Base-by-base conservation (phyloP, 2,329 filamentous ascomycete genomes). In the Chaetomiaceae sp. region DNA sequence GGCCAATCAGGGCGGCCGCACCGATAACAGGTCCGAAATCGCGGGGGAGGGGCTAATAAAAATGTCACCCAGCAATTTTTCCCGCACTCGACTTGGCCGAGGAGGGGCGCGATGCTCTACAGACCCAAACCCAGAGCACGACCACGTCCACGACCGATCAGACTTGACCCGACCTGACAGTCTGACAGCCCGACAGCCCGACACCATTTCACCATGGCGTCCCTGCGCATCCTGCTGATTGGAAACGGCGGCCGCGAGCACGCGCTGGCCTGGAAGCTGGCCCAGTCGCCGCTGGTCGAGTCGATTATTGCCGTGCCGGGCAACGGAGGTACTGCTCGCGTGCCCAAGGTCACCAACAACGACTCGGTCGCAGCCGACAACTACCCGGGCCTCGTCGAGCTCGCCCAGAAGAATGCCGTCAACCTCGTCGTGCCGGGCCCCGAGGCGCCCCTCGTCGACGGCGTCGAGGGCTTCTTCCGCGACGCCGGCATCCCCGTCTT, bases 221-320 rank as follows among this genome's bases (percentile, higher is more conserved):
- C 69, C 27, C 76, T 89, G 57, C 80, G 83, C 60, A 78, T 96
- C 60, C 83, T 97, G 57, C 83, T 97, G 57, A 83, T 97, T 59
- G 92, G 93, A 64, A 95, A 92, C 66, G 93, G 93, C 60, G 93
- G 92, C 62, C 85, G 93, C 63, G 93, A 99, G 73, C 90, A 97
- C 71, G 89, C 91, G 41, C 79, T 96, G 56, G 90, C 91, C 37
- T 97, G 91, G 91, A 96, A 95, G 72, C 76, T 97, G 56, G 82
- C 85, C 64, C 86, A 95, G 68, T 96, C 90, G 14, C 76, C 84
- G 37, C 77, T 78, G 40, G 88, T 96, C 55, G 82, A 89, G 62
- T 78, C 83, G 61, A 92, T 97, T 65, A 75, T 79, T 60, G 79
- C 73, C 38, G 79, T 83, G 39, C 82, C 82, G 13, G 92, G 92